These are phyloP conservation scores for Macrophomina phaseolina DNA, from an alignment of 2,329 filamentous ascomycete species.

Conservation along the genomic window DNA sequence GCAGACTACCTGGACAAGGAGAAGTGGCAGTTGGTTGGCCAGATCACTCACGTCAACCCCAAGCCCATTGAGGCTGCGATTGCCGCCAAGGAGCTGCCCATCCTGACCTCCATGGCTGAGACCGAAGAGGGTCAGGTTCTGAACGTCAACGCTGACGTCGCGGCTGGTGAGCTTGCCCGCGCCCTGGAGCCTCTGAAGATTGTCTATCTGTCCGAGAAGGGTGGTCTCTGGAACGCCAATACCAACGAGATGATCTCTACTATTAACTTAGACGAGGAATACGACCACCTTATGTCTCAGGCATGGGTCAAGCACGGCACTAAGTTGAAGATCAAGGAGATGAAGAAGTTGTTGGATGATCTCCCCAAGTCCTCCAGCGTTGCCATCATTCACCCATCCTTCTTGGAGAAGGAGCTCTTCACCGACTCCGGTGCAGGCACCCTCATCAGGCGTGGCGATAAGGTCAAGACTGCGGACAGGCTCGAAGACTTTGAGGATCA, in stretches of 20 bases:
- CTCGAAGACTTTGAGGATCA: conserved; percentile 78
- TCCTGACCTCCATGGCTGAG: conserved; percentile 96
- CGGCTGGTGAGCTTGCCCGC: conserved; percentile 88
- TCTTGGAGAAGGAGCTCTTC: conserved; percentile 95
- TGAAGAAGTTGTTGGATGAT: conserved; percentile 88
- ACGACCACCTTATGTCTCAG: conserved; percentile 88
- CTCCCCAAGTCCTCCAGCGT: conserved; percentile 92
- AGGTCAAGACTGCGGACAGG: conserved; percentile 75
- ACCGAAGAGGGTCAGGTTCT: conserved; percentile 88
- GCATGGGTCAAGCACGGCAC: conserved; percentile 96
- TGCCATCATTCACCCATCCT: conserved; percentile 95
- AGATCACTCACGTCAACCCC: conserved; percentile 92
- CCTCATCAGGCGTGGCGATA: conserved; percentile 88
- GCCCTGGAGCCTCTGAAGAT: conserved; percentile 94
- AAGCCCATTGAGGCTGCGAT: conserved; percentile 90
- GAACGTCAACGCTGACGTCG: conserved; percentile 98
- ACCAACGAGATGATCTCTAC: conserved; percentile 94
- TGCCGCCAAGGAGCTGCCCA: conserved; percentile 82
- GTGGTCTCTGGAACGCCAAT: conserved; percentile 90
- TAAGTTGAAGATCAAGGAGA: conserved; percentile 95
- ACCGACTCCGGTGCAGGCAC: conserved; percentile 95
- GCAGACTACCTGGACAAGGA: conserved; percentile 96
- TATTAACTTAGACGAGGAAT: conserved; percentile 98
- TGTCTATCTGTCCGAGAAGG: conserved; percentile 98
- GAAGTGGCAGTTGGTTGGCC: conserved; percentile 94